Evolutionary conservation across 805 yeast species (phyloP).

Genomic region (Wickerhamiella brachini): DNA sequence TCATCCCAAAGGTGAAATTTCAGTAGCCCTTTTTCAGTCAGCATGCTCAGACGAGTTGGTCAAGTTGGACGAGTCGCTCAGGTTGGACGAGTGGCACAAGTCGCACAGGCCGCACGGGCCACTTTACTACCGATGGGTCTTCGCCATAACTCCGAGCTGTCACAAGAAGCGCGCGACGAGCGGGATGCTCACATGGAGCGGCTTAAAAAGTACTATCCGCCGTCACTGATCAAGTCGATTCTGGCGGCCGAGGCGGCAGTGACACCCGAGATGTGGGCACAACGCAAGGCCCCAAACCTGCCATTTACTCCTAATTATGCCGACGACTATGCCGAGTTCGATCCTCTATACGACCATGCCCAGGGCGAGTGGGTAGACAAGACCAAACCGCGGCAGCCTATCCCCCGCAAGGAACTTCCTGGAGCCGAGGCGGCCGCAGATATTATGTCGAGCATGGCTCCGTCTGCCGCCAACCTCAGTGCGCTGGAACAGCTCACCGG

Average conservation of each 20-base stretch:
- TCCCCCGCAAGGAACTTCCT: constrained; percentile 41
- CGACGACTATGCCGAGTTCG: constrained; percentile 57
- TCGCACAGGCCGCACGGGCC: background rate
- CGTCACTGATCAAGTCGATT: constrained; percentile 68
- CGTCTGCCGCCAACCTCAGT: constrained; percentile 21
- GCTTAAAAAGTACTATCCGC: constrained; percentile 65
- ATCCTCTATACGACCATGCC: constrained; percentile 62
- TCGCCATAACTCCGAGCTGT: background rate
- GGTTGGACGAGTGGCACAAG: background rate
- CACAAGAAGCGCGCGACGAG: background rate
- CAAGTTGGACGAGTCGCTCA: background rate
- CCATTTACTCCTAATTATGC: constrained; percentile 57
- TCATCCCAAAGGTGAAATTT: background rate
- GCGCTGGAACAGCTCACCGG: constrained; percentile 24
- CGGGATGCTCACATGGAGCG: constrained; percentile 35
- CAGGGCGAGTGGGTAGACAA: constrained; percentile 35
- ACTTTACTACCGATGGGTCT: background rate
- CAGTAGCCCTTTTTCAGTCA: background rate
- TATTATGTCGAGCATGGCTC: constrained; percentile 22
- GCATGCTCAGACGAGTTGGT: background rate
- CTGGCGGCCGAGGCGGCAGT: constrained; percentile 65
- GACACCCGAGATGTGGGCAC: constrained; percentile 45
- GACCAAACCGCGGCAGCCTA: constrained; percentile 41
- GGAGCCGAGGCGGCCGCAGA: constrained; percentile 25
- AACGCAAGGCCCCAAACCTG: constrained; percentile 30